Evolutionary conservation across 371 early-diverging fungal genomes (phyloP).

Genomic region (Cokeromyces recurvatus): DNA sequence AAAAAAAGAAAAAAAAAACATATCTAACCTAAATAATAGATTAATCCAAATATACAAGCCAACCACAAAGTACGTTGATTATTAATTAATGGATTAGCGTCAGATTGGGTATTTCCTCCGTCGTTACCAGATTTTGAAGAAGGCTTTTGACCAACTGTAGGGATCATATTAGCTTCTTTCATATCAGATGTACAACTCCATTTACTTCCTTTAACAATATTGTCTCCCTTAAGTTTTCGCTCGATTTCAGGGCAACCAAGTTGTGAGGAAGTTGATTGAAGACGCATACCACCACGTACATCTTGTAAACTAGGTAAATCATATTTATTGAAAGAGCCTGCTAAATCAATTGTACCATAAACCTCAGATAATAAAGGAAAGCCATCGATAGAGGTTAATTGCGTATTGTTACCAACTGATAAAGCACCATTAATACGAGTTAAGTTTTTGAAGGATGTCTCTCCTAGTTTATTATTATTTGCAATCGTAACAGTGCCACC

Average conservation of each 20-base stretch:
- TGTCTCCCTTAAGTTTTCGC: conserved; percentile 31
- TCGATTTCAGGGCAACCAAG: conserved; percentile 33
- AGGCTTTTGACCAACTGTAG: conserved; percentile 36
- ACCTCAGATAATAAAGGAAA: conserved; percentile 43
- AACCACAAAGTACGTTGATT: no score
- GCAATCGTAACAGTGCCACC: conserved; percentile 52
- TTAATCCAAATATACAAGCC: no score
- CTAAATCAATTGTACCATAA: conserved; percentile 48
- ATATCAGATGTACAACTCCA: conserved; percentile 44
- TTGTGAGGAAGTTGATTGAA: conserved; percentile 37
- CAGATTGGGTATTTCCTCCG: no score
- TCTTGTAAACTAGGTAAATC: conserved; percentile 42
- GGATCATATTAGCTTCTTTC: conserved; percentile 27
- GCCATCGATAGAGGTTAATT: conserved; percentile 40
- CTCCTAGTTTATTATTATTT: conserved; percentile 44
- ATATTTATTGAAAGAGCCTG: conserved; percentile 43
- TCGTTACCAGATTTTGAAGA: no score
- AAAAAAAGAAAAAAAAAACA: no score
- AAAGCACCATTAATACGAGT: conserved; percentile 48
- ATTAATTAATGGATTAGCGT: no score
- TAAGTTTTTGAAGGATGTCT: conserved; percentile 47
- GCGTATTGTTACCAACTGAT: conserved; percentile 55
- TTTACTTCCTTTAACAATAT: conserved; percentile 38
- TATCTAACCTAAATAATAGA: no score
- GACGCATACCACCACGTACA: conserved; percentile 48